Evolutionary conservation across 1,139 yeast species (phyloP).

Genomic region (Entelexis sorbosivorans): DNA sequence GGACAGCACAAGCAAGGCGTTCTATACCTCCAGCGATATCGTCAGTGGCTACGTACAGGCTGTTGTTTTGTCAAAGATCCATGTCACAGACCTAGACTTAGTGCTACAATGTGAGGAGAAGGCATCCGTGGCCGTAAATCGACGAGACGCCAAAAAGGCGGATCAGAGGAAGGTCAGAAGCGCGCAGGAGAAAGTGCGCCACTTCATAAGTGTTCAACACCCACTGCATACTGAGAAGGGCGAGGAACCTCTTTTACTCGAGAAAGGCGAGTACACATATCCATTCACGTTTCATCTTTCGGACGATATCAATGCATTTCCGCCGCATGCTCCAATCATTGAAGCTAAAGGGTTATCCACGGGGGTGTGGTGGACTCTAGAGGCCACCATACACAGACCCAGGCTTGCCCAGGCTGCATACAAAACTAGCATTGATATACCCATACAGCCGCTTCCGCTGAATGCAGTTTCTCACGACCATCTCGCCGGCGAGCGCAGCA

Average conservation of each 20-base stretch:
- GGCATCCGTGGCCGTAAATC: slow-evolving; percentile 5
- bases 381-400: slow-evolving; percentile 6
- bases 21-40: slow-evolving; percentile 16
- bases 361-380: slow-evolving; percentile 14
- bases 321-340: slow-evolving; percentile 10
- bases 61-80: not conserved
- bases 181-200: not conserved
- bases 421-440: not conserved
- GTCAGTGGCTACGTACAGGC: slow-evolving; percentile 11
- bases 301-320: slow-evolving; percentile 11
- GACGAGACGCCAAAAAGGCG: not conserved
- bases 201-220: slow-evolving; percentile 2
- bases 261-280: slow-evolving; percentile 15
- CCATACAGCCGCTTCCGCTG: slow-evolving; percentile 8
- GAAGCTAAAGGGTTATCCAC: not conserved
- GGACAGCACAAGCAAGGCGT: slow-evolving; percentile 8
- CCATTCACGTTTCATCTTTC: slow-evolving; percentile 13
- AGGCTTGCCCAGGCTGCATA: not conserved
- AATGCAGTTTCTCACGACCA: too few species aligned
- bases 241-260: slow-evolving; percentile 3
- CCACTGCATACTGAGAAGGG: slow-evolving; percentile 4
- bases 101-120: slow-evolving; percentile 13
- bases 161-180: not conserved
- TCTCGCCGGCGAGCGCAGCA: not conserved
- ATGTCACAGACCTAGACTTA: slow-evolving; percentile 4